phyloP scores from a whole-genome alignment of 2,329 filamentous ascomycete species.

The Sporothrix mexicana region DNA sequence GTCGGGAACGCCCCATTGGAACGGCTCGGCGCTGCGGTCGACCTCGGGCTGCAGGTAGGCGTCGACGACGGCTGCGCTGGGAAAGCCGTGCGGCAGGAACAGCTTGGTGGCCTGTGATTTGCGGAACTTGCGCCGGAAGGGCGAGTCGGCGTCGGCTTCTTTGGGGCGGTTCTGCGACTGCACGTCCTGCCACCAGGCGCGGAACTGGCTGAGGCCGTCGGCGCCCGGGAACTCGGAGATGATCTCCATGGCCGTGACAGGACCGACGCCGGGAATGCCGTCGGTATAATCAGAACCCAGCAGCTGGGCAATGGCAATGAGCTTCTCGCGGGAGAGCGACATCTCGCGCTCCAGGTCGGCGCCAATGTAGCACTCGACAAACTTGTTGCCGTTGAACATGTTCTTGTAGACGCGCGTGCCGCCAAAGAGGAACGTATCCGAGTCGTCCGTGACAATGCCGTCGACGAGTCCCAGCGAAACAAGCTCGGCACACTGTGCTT shows the following conservation, averaged over 20 bases:
- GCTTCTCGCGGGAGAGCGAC: constrained; percentile 80
- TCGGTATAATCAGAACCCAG: constrained; percentile 95
- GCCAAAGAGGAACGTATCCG: constrained; percentile 94
- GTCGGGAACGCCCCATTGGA: constrained; percentile 96
- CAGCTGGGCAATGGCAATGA: constrained; percentile 89
- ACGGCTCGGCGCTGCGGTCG: constrained; percentile 75
- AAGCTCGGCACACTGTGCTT: constrained; percentile 94
- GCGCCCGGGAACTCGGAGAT: constrained; percentile 80
- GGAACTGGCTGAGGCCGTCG: constrained; percentile 72
- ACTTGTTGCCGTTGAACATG: constrained; percentile 99
- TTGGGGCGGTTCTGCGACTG: constrained; percentile 71
- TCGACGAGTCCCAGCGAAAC: constrained; percentile 88
- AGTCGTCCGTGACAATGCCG: constrained; percentile 97
- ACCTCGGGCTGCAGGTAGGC: constrained; percentile 90
- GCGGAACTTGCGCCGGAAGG: constrained; percentile 86
- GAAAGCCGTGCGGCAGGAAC: constrained; percentile 82
- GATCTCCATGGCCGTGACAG: constrained; percentile 93
- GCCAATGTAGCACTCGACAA: constrained; percentile 91
- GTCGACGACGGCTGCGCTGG: constrained; percentile 75
- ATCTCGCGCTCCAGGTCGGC: constrained; percentile 88
- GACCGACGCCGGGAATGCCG: constrained; percentile 86
- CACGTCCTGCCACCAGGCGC: constrained; percentile 83
- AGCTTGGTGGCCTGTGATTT: constrained; percentile 80
- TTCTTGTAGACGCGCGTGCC: constrained; percentile 98
- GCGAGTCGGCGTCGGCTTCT: constrained; percentile 62